A percentile compares a stretch with the other conserved stretches of the same genome.
phyloP scores from a whole-genome alignment of 2,329 filamentous ascomycete species.

The Phialophora macrospora region DNA sequence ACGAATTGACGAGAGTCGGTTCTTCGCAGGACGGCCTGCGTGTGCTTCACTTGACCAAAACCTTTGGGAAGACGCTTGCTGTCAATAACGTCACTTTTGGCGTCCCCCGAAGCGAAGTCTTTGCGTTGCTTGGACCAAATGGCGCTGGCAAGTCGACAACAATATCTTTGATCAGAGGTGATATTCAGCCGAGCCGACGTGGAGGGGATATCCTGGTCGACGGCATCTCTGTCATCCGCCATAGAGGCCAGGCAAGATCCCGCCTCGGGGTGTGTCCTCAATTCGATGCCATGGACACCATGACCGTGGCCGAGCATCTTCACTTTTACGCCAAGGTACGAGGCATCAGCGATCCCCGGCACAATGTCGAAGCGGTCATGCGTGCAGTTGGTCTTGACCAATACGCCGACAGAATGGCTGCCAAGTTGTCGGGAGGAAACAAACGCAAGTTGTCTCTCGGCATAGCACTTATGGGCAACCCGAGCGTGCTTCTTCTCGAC shows the following conservation, averaged over 20 bases:
- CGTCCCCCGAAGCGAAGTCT: conserved; percentile 78
- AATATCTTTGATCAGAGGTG: conserved; percentile 87
- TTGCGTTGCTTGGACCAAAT: conserved; percentile 87
- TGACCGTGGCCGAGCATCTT: conserved; percentile 88
- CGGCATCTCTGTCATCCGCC: conserved; percentile 72
- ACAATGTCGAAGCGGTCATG: conserved; percentile 80
- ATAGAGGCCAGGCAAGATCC: conserved; percentile 72
- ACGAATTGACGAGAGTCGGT: conserved; percentile 68
- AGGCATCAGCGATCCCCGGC: conserved; percentile 73
- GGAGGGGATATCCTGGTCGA: conserved; percentile 84
- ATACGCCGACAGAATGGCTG: conserved; percentile 75
- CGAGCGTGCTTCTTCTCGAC: conserved; percentile 82
- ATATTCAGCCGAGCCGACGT: conserved; percentile 71
- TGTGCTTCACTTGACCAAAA: conserved; percentile 80
- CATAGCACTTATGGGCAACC: conserved; percentile 92
- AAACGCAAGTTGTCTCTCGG: conserved; percentile 89
- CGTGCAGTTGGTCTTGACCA: conserved; percentile 75
- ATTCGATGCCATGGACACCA: conserved; percentile 83
- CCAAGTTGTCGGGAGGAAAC: conserved; percentile 84
- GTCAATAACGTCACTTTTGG: conserved; percentile 90
- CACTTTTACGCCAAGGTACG: conserved; percentile 84
- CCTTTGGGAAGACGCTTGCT: conserved; percentile 74
- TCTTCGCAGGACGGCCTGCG: conserved; percentile 70
- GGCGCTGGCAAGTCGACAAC: conserved; percentile 91
- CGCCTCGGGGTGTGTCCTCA: conserved; percentile 92